These are phyloP conservation scores for Aspergillus jensenii DNA, from an alignment of 2,329 filamentous ascomycete genomes.

Conservation along the genomic window DNA sequence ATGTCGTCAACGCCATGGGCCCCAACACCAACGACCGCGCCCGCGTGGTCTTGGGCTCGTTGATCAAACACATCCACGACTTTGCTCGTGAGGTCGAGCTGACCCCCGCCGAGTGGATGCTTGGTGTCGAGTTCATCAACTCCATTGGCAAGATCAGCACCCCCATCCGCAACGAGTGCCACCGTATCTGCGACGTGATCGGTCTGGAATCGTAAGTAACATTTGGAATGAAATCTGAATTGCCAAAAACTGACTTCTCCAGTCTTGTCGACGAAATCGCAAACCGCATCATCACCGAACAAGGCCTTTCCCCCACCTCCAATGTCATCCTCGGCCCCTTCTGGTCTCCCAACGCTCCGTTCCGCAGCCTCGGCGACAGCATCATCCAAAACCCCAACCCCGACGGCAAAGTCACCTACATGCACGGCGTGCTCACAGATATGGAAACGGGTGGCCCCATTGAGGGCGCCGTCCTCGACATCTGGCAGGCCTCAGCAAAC, in stretches of 20 bases:
- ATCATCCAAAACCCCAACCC: conserved; percentile 64
- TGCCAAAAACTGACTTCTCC: neutral
- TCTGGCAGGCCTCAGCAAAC: conserved; percentile 76
- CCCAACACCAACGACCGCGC: conserved; percentile 66
- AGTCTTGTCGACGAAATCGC: conserved; percentile 77
- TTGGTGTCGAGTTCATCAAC: conserved; percentile 74
- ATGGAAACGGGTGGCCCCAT: conserved; percentile 66
- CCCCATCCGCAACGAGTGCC: conserved; percentile 70
- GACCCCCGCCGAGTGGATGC: conserved; percentile 73
- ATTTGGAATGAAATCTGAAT: conserved; percentile 7
- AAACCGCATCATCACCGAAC: conserved; percentile 63
- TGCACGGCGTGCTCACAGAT: conserved; percentile 69
- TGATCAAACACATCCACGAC: conserved; percentile 74
- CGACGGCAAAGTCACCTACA: conserved; percentile 60
- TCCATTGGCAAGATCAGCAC: conserved; percentile 68
- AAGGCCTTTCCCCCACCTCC: conserved; percentile 65
- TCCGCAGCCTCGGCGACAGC: conserved; percentile 64
- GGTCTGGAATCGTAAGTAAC: conserved; percentile 62
- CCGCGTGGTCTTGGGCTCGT: conserved; percentile 60
- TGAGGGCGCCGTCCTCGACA: conserved; percentile 68
- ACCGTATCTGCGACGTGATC: conserved; percentile 70
- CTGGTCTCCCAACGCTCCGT: conserved; percentile 73
- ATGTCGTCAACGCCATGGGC: conserved; percentile 72
- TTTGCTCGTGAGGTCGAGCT: conserved; percentile 76
- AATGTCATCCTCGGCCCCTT: conserved; percentile 76